Base-by-base conservation (phyloP, 331 rosid species). In the Quercus tomentella region DNA sequence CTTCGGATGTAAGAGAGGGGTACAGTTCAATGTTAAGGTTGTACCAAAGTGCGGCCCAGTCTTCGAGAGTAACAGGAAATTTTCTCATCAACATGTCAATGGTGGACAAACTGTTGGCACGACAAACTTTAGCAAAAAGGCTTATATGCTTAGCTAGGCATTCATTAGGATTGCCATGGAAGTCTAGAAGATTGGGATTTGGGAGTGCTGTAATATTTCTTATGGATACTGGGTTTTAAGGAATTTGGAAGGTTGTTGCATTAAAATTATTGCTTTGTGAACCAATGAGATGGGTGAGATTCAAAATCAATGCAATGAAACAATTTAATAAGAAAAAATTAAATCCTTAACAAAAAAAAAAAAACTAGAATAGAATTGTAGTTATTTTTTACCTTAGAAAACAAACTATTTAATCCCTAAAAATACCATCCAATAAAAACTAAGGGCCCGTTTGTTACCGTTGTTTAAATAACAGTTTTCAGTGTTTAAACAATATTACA, bases 21-120 rank as follows among this genome's bases (percentile, higher is more conserved):
- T 86, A 88, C 1, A 93, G 92, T 28, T 89, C 91, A 15, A 89
- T 82, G 86, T 91, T 91, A 26, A 91, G 80, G 62, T 91, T 92
- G 77, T 84, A 91, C 97, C 97, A 88, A 4, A 91, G 82, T 28
- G 88, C 82, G 0, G 92, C 85, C 80, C 89, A 93, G 45, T 77
- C 88, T 45, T 91, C 90, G 0, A 91, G 85, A 41, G 94, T 89
- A 30, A 89, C 82, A 0, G 91, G 92, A 76, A 89, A 88, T 74
- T 89, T 85, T 33, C 72, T 89, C 86, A 52, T 80, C 73, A 77
- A 70, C 83, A 77, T 80, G n/a, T 82, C 90, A 22, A 69, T 18
- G 54, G 89, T 56, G 62, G 88, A 76, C 11, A 78, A 88, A 23
- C 80, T 84, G 83, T 91, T 91, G 11, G 97, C 92, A 8, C 91